phyloP scores from a whole-genome alignment of 352 stramenopile species.

The Globisporangium recalcitrans region DNA sequence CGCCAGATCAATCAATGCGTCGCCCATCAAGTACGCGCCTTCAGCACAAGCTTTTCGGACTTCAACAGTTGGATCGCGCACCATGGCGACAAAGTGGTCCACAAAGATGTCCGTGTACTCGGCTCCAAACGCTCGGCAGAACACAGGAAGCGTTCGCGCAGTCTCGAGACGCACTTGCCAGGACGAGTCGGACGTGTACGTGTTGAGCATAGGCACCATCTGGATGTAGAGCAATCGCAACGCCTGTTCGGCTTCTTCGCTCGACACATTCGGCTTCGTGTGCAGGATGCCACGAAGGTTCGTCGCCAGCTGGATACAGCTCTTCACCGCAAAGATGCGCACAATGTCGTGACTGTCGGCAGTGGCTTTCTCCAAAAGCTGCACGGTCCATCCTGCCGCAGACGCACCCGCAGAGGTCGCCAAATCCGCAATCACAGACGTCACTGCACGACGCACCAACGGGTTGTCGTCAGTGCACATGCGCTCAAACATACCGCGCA shows the following conservation, averaged over 20 bases:
- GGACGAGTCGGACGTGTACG: constrained; percentile 80
- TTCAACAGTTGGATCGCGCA: constrained; percentile 80
- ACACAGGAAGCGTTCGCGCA: constrained; percentile 63
- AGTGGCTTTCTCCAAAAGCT: constrained; percentile 75
- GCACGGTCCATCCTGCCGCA: constrained; percentile 65
- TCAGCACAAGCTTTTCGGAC: constrained; percentile 74
- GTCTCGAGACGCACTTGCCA: constrained; percentile 85
- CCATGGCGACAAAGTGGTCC: constrained; percentile 84
- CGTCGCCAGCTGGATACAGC: constrained; percentile 66
- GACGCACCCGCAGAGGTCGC: constrained; percentile 44
- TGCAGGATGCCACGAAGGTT: constrained; percentile 50
- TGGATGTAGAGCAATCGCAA: constrained; percentile 71
- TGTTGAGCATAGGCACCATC: constrained; percentile 87
- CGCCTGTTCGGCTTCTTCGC: constrained; percentile 39
- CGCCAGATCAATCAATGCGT: constrained; percentile 49
- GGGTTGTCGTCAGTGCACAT: constrained; percentile 86
- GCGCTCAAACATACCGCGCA: constrained; percentile 84
- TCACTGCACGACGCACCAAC: constrained; percentile 75
- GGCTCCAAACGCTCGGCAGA: constrained; percentile 66
- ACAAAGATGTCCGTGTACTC: constrained; percentile 85
- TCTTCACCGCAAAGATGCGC: constrained; percentile 83
- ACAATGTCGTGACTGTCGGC: constrained; percentile 85
- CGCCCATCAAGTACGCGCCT: constrained; percentile 53
- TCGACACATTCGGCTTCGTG: constrained; percentile 17
- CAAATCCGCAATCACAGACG: constrained; percentile 77